A percentile compares a stretch with the other conserved stretches of the same genome.
Evolutionary conservation across 2,329 filamentous ascomycete species (phyloP).

Genomic region (Ramularia endophylla): DNA sequence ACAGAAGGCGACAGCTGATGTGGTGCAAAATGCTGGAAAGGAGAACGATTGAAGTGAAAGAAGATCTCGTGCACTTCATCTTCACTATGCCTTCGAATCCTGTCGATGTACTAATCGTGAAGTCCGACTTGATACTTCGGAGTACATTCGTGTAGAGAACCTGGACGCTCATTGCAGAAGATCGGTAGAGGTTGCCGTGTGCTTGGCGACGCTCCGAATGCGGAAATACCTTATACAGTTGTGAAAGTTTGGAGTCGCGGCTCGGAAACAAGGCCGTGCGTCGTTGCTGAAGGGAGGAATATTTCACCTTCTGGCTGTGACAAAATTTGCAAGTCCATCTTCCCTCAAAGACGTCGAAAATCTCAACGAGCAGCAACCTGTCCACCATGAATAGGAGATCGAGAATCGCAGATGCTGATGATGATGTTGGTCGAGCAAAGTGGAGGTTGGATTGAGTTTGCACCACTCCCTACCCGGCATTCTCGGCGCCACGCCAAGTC

Average conservation of each 20-base stretch:
- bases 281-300: not conserved
- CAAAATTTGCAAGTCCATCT: too few relatives aligned
- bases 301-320: not conserved
- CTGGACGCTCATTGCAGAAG: not conserved
- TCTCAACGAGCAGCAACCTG: too few relatives aligned
- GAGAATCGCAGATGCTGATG: too few relatives aligned
- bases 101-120: not conserved
- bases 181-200: too few relatives aligned
- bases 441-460: too few relatives aligned
- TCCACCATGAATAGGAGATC: too few relatives aligned
- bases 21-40: not conserved
- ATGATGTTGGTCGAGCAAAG: too few relatives aligned
- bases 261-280: not conserved
- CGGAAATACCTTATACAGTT: not conserved
- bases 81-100: not conserved
- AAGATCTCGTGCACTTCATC: not conserved
- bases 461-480: too few relatives aligned
- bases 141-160: not conserved
- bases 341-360: too few relatives aligned
- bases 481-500: too few relatives aligned
- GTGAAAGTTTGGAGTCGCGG: not conserved
- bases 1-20: not conserved
- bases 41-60: not conserved
- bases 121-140: conserved; percentile 1
- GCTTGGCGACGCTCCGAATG: not conserved